Conservation (phyloP, 441 rosid species). For the Euphorbia corollata region DNA sequence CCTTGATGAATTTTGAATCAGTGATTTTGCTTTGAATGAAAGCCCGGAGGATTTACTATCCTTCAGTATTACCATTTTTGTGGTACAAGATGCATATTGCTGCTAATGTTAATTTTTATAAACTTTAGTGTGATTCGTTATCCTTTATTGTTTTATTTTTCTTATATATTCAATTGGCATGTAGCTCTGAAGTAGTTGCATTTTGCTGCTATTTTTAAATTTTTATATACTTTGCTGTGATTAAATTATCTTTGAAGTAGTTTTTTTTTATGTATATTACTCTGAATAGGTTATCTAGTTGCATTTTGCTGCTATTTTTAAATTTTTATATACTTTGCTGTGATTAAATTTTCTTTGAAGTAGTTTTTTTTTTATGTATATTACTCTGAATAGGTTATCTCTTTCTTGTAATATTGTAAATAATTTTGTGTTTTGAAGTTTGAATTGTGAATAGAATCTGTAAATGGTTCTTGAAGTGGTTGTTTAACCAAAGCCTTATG, state of each 20-base stretch:
- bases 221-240: background rate
- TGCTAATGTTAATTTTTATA: too few relatives aligned
- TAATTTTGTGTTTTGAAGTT: background rate
- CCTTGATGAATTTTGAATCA: conserved; percentile 3
- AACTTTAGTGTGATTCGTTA: too few relatives aligned
- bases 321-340: background rate
- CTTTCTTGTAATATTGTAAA: background rate
- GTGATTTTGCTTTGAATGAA: background rate
- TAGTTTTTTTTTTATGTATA: background rate
- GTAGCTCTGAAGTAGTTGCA: background rate
- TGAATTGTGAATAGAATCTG: background rate
- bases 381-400: too few relatives aligned
- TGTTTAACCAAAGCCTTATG: conserved; percentile 19
- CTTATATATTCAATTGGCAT: too few relatives aligned
- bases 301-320: background rate
- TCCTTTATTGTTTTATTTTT: too few relatives aligned
- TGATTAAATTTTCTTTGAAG: background rate
- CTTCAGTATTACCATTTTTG: background rate
- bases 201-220: background rate
- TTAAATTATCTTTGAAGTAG: background rate
- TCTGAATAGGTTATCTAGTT: background rate
- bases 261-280: background rate
- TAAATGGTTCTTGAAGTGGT: conserved; percentile 15
- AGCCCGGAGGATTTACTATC: background rate
- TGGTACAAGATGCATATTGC: background rate